phyloP scores from a whole-genome alignment of 2,329 filamentous ascomycete species.

The Neofusicoccum ribis region DNA sequence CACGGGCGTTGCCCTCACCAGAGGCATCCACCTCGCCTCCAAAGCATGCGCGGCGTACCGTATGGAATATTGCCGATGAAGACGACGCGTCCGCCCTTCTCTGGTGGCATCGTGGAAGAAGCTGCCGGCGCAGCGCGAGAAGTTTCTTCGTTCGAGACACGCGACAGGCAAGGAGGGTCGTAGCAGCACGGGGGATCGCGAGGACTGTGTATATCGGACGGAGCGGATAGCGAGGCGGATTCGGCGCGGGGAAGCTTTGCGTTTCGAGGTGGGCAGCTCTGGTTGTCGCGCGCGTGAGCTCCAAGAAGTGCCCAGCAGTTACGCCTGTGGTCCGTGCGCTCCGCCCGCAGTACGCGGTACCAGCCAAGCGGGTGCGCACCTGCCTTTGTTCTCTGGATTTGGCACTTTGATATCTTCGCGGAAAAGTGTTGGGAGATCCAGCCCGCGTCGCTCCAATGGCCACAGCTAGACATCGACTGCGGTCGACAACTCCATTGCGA shows the following conservation, averaged over 20 bases:
- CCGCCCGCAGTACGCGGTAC: background rate
- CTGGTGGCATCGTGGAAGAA: conserved; percentile 57
- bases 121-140: conserved; percentile 2
- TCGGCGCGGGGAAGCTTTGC: background rate
- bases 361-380: background rate
- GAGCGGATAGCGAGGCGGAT: background rate
- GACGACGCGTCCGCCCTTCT: conserved; percentile 75
- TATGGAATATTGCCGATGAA: conserved; percentile 89
- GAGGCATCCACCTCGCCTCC: too few relatives aligned
- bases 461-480: too few relatives aligned
- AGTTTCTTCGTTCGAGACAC: background rate
- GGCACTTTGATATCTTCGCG: too few relatives aligned
- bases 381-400: background rate
- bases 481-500: too few relatives aligned
- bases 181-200: background rate
- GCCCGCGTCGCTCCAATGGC: too few relatives aligned
- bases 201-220: background rate
- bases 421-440: too few relatives aligned
- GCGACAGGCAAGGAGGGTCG: background rate
- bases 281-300: background rate
- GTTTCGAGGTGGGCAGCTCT: background rate
- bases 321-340: background rate
- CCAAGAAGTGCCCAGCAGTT: background rate
- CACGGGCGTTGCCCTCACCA: background rate
- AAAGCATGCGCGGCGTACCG: conserved; percentile 49